These are phyloP conservation scores for Psilocybe cubensis DNA, from an alignment of 768 basidiomycete species.

Conservation along the genomic window DNA sequence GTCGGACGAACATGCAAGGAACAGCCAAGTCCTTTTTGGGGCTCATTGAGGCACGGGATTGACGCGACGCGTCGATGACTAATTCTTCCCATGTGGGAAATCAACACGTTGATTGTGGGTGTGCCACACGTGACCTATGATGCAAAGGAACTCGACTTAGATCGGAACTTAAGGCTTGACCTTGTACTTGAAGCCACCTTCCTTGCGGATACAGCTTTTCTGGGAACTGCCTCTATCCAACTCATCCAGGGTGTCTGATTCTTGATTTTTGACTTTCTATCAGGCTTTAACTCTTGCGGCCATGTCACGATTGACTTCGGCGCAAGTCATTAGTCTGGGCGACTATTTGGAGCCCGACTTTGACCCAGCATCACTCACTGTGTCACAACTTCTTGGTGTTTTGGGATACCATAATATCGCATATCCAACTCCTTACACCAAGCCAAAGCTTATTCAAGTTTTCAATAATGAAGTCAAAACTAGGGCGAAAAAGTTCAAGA, in stretches of 20 bases:
- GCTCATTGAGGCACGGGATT: not conserved
- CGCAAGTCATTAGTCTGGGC: constrained; percentile 73
- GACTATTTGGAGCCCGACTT: constrained; percentile 83
- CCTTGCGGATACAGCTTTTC: constrained; percentile 10
- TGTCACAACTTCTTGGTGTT: constrained; percentile 81
- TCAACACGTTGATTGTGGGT: constrained; percentile 22
- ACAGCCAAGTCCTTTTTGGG: not conserved
- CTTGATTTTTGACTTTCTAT: constrained; percentile 4
- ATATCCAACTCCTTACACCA: constrained; percentile 77
- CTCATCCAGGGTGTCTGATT: not conserved
- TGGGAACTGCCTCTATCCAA: not conserved
- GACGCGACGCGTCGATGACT: constrained; percentile 25
- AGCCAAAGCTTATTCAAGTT: constrained; percentile 74
- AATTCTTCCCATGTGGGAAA: constrained; percentile 19
- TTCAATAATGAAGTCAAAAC: constrained; percentile 80
- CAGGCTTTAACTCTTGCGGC: constrained; percentile 1
- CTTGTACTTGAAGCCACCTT: not conserved
- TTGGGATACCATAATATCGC: constrained; percentile 77
- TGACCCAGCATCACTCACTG: constrained; percentile 72
- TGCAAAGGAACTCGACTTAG: constrained; percentile 6
- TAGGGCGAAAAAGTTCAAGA: constrained; percentile 58
- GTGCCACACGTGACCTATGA: constrained; percentile 12
- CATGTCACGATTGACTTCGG: constrained; percentile 82
- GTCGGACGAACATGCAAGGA: no score
- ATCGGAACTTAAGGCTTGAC: not conserved